Evolutionary conservation across 2,329 filamentous ascomycete species (phyloP).

Genomic region (Sporothrix phasma): DNA sequence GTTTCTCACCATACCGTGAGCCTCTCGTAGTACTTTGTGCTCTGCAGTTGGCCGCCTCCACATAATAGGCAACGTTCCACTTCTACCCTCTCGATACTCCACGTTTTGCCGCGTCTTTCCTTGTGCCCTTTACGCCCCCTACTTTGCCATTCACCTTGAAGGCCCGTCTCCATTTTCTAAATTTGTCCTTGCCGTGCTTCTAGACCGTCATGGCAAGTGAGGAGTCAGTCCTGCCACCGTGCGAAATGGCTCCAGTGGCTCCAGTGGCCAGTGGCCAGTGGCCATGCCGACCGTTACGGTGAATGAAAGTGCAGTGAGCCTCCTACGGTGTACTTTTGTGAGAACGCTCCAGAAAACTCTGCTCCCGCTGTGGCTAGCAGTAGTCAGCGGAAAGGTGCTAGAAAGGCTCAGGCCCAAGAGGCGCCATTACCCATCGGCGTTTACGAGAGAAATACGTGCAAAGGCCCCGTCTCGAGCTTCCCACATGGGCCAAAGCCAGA

Average conservation of each 20-base stretch:
- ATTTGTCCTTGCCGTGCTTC: background rate
- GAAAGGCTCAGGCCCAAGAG: too few species aligned
- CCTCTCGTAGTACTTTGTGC: background rate
- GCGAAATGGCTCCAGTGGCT: too few species aligned
- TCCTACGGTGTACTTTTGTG: background rate
- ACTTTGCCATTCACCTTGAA: too few species aligned
- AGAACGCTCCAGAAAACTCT: background rate
- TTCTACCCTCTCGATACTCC: background rate
- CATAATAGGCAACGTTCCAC: background rate
- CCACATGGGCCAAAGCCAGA: background rate
- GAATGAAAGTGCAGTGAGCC: background rate
- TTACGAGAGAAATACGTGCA: background rate
- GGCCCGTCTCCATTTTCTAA: background rate
- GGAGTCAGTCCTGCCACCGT: too few species aligned
- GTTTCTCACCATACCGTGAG: too few species aligned
- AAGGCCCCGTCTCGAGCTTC: background rate
- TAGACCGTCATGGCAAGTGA: background rate
- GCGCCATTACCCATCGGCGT: conserved; percentile 1
- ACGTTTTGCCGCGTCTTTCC: conserved; percentile 5
- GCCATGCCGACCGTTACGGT: background rate
- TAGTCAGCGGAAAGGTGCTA: too few species aligned
- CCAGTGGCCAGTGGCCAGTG: too few species aligned
- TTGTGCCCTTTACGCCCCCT: background rate
- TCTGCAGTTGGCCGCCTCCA: background rate
- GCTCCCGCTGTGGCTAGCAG: background rate